Conservation (phyloP, 306 rosid genomes). For the Dryas octopetala region DNA sequence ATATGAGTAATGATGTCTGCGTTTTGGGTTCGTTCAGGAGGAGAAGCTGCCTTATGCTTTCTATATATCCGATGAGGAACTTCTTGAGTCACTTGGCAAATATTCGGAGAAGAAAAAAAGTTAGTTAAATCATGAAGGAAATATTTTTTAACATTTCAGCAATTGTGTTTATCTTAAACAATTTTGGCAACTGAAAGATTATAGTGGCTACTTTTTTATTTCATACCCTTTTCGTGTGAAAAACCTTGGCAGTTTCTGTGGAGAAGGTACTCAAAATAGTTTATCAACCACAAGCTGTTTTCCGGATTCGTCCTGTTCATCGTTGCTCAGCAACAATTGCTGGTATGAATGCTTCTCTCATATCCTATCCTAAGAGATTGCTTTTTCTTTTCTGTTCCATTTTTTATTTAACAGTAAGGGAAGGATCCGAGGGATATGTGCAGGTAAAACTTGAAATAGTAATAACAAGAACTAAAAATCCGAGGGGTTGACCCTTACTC, state of each 20-base stretch:
- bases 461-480: too few relatives aligned
- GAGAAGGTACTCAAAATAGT: conserved; percentile 88
- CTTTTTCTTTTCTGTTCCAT: too few relatives aligned
- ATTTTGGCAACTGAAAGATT: neutral
- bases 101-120: conserved; percentile 87
- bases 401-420: too few relatives aligned
- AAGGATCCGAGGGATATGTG: too few relatives aligned
- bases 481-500: too few relatives aligned
- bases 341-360: conserved; percentile 44
- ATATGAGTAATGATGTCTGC: neutral
- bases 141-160: neutral
- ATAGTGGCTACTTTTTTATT: neutral
- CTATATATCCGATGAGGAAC: conserved; percentile 79
- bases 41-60: conserved; percentile 89
- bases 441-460: too few relatives aligned
- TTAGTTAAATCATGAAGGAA: conserved; percentile 20
- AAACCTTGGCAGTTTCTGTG: conserved; percentile 66
- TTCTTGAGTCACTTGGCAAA: conserved; percentile 60
- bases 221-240: conserved; percentile 10
- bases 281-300: conserved; percentile 94
- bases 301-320: conserved; percentile 76
- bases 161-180: neutral
- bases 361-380: neutral
- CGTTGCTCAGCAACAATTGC: conserved; percentile 94
- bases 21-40: conserved; percentile 48